phyloP scores from a whole-genome alignment of 495 filamentous ascomycete genomes.

The Aspergillus avenaceus region DNA sequence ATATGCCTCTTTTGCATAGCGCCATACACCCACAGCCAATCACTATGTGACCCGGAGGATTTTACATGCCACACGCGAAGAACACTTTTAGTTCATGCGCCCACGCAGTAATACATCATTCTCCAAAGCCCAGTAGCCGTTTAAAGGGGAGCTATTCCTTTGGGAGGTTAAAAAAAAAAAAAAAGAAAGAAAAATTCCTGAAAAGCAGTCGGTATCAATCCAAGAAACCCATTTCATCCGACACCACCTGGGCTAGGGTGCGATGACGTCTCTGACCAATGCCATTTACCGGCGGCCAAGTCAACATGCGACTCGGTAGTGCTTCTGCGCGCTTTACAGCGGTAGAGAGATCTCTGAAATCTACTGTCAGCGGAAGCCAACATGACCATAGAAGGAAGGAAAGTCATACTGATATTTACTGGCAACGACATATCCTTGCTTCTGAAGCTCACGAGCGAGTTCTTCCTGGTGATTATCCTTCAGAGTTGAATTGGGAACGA shows the following conservation, averaged over 20 bases:
- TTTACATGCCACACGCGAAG: too few relatives aligned
- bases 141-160: too few relatives aligned
- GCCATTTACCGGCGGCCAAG: conserved; percentile 47
- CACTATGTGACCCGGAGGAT: too few relatives aligned
- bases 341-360: conserved; percentile 36
- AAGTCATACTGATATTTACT: conserved; percentile 30
- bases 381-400: background rate
- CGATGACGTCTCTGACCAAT: conserved; percentile 29
- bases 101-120: too few relatives aligned
- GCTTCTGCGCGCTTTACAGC: conserved; percentile 42
- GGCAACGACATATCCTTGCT: conserved; percentile 64
- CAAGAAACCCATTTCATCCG: conserved; percentile 55
- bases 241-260: conserved; percentile 47
- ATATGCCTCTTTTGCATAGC: too few relatives aligned
- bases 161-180: too few relatives aligned
- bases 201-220: conserved; percentile 30
- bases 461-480: conserved; percentile 92
- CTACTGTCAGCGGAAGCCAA: conserved; percentile 6
- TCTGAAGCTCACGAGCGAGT: conserved; percentile 67
- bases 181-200: too few relatives aligned
- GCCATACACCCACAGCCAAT: too few relatives aligned
- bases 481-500: conserved; percentile 78
- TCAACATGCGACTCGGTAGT: conserved; percentile 30
- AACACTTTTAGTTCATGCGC: too few relatives aligned
- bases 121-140: too few relatives aligned